phyloP scores from a whole-genome alignment of 305 asterid species.

The Solanum aculeatissimum region DNA sequence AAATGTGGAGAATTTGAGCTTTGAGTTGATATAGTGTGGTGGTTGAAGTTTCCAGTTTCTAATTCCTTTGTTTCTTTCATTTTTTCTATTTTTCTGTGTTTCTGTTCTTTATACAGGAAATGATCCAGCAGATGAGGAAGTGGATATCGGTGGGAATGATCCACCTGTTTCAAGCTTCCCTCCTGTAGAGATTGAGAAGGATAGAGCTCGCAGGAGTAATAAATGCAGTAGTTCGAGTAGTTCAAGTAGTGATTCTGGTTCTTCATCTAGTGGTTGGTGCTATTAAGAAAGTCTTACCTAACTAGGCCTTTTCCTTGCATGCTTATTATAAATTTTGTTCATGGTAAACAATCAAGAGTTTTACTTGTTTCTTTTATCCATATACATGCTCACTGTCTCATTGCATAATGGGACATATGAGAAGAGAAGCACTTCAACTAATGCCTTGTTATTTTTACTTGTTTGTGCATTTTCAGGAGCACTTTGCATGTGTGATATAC shows the following conservation, averaged over 20 bases:
- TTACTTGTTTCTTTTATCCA: not conserved
- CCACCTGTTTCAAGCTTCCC: conserved; percentile 72
- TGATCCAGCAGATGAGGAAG: conserved; percentile 58
- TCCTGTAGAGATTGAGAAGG: conserved; percentile 54
- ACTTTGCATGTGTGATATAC: not conserved
- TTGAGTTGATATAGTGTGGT: not conserved
- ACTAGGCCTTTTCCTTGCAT: not conserved
- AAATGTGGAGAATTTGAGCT: not conserved
- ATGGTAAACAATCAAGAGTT: not conserved
- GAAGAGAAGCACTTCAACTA: not conserved
- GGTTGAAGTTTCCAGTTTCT: not conserved
- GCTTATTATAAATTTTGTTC: not conserved
- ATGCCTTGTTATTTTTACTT: not conserved
- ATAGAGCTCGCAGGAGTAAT: conserved; percentile 26
- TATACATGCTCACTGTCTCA: not conserved
- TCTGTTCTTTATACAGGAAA: conserved; percentile 4
- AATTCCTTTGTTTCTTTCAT: not conserved
- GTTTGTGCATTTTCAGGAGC: not conserved
- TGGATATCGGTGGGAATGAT: conserved; percentile 81
- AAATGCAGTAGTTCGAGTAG: conserved; percentile 35
- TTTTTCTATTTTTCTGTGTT: conserved; percentile 1
- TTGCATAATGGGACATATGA: not conserved
- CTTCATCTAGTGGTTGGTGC: conserved; percentile 4
- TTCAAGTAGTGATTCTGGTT: conserved; percentile 7
- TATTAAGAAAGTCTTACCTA: not conserved